A percentile compares a stretch with the other conserved stretches of the same genome.
phyloP scores from a whole-genome alignment of 768 basidiomycete species.

The Pisolithus marmoratus region DNA sequence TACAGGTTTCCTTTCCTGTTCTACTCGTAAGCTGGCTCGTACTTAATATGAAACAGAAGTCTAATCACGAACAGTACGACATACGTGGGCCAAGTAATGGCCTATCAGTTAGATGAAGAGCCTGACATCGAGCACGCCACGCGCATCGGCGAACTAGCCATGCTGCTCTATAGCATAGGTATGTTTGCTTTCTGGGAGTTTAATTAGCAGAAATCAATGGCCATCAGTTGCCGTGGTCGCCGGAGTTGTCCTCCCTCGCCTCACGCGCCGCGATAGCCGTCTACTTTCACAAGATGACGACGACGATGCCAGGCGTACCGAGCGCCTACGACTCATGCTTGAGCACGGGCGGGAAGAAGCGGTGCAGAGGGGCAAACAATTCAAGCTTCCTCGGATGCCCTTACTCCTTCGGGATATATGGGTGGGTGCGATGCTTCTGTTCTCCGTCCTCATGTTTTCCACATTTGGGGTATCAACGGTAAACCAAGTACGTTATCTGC shows the following conservation, averaged over 20 bases:
- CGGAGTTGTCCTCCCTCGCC: slow-evolving; percentile 73
- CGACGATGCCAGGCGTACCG: slow-evolving; percentile 69
- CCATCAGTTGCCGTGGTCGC: slow-evolving; percentile 75
- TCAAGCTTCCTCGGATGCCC: slow-evolving; percentile 82
- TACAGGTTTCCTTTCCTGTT: slow-evolving; percentile 92
- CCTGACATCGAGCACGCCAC: slow-evolving; percentile 83
- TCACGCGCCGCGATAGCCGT: slow-evolving; percentile 76
- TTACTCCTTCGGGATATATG: slow-evolving; percentile 91
- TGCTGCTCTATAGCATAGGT: slow-evolving; percentile 90
- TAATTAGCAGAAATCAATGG: background rate
- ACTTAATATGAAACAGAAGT: background rate
- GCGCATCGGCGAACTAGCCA: slow-evolving; percentile 78
- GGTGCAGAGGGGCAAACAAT: slow-evolving; percentile 61
- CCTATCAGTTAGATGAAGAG: slow-evolving; percentile 62
- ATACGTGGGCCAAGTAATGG: slow-evolving; percentile 93
- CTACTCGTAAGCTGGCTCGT: slow-evolving; percentile 55
- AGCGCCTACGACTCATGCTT: slow-evolving; percentile 65
- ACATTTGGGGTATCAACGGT: slow-evolving; percentile 87
- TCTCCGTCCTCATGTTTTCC: slow-evolving; percentile 70
- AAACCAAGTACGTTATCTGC: slow-evolving; percentile 40
- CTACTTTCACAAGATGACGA: slow-evolving; percentile 64
- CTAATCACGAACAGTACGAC: slow-evolving; percentile 60
- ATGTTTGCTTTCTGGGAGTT: slow-evolving; percentile 2
- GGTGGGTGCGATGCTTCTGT: slow-evolving; percentile 81
- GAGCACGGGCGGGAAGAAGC: slow-evolving; percentile 84